Evolutionary conservation across 768 basidiomycete species (phyloP).

Genomic region (Grammothele lineata): DNA sequence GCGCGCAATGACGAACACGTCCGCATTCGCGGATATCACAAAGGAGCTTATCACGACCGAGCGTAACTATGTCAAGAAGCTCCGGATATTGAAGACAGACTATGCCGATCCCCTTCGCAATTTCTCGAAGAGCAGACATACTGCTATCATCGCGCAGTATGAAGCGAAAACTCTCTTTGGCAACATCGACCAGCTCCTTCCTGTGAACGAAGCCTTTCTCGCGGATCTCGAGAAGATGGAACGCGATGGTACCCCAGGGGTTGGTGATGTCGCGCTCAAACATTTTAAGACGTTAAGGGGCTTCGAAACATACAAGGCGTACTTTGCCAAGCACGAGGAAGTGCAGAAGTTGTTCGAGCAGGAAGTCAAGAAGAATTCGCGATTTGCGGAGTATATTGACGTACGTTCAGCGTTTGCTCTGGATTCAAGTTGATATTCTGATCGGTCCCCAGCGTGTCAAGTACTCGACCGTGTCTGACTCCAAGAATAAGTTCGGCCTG

Average conservation of each 20-base stretch:
- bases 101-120: constrained; percentile 90
- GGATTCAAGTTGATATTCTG: not conserved
- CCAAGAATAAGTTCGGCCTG: constrained; percentile 78
- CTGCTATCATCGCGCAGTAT: constrained; percentile 82
- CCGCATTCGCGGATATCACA: constrained; percentile 68
- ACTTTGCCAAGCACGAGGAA: constrained; percentile 90
- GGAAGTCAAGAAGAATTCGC: constrained; percentile 73
- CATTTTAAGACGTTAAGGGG: constrained; percentile 84
- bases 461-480: constrained; percentile 65
- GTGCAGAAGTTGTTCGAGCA: constrained; percentile 85
- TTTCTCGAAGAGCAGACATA: constrained; percentile 81
- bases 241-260: constrained; percentile 52
- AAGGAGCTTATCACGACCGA: constrained; percentile 89
- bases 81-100: constrained; percentile 77
- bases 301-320: constrained; percentile 89
- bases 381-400: constrained; percentile 84
- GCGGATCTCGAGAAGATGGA: constrained; percentile 75
- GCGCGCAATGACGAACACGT: constrained; percentile 59
- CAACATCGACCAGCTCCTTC: constrained; percentile 85
- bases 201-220: constrained; percentile 87
- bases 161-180: constrained; percentile 93
- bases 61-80: constrained; percentile 79
- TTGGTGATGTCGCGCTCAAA: constrained; percentile 81
- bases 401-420: constrained; percentile 40
- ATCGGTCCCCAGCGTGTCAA: constrained; percentile 64